These are phyloP conservation scores for Aspergillus leporis DNA, from an alignment of 495 filamentous ascomycete genomes.

Conservation along the genomic window DNA sequence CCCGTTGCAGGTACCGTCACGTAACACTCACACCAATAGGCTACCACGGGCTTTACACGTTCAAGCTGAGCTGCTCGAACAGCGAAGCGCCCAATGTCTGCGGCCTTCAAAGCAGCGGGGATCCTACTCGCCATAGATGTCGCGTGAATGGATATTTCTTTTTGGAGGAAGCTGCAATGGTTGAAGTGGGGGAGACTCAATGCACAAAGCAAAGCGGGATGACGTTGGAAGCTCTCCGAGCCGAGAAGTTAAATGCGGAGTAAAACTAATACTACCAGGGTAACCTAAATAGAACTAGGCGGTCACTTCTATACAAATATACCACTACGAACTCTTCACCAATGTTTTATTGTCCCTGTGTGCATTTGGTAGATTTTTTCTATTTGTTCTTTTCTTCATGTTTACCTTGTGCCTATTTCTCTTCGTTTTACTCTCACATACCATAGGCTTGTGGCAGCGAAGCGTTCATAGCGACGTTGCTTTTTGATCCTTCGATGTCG, in stretches of 20 bases:
- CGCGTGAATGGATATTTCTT: background rate
- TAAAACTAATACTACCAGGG: background rate
- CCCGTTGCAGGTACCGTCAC: slow-evolving; percentile 12
- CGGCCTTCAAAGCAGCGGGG: slow-evolving; percentile 71
- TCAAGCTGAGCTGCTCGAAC: slow-evolving; percentile 82
- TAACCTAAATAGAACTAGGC: background rate
- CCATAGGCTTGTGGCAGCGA: background rate
- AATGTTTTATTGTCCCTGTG: no score
- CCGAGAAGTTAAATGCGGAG: slow-evolving; percentile 3
- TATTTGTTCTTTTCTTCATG: no score
- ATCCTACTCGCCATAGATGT: slow-evolving; percentile 67
- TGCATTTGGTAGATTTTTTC: no score
- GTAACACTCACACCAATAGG: slow-evolving; percentile 84
- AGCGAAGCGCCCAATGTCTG: slow-evolving; percentile 78
- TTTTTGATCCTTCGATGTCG: no score
- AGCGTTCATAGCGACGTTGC: background rate
- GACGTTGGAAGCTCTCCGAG: slow-evolving; percentile 20
- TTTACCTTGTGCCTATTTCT: no score
- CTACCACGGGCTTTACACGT: slow-evolving; percentile 76
- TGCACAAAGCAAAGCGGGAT: slow-evolving; percentile 17
- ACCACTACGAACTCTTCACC: no score
- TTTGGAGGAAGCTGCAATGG: background rate
- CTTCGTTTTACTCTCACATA: no score
- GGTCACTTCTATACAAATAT: background rate
- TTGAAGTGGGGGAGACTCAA: slow-evolving; percentile 4